Conservation (phyloP, 1,139 yeast genomes). For the Geotrichum carabidarum region DNA sequence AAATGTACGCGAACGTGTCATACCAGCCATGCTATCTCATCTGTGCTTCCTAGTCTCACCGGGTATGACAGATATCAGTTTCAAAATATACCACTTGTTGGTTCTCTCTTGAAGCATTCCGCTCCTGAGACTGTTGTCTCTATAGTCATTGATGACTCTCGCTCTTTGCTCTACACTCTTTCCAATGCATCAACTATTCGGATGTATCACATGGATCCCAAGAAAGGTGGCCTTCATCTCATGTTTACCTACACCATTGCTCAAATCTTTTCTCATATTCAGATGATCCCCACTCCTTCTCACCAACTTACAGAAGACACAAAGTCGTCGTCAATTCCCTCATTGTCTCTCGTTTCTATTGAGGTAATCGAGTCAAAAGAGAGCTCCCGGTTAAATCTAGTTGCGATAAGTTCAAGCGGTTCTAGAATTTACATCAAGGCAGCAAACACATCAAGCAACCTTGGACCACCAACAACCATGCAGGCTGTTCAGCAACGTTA, state of each 20-base stretch:
- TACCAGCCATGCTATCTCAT: constrained; percentile 28
- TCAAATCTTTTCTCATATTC: constrained; percentile 34
- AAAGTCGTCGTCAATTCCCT: constrained; percentile 5
- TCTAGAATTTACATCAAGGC: constrained; percentile 58
- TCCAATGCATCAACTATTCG: constrained; percentile 80
- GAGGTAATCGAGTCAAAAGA: constrained; percentile 41
- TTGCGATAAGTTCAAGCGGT: constrained; percentile 84
- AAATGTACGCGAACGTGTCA: constrained; percentile 75
- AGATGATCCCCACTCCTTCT: constrained; percentile 31
- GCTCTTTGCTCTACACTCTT: constrained; percentile 73
- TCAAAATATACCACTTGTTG: constrained; percentile 23
- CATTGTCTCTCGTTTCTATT: constrained; percentile 11
- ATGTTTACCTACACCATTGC: constrained; percentile 36
- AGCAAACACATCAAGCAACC: constrained; percentile 26
- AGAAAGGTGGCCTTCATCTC: constrained; percentile 38
- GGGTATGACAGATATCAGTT: constrained; percentile 14
- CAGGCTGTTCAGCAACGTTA: constrained; percentile 37
- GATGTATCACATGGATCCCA: constrained; percentile 55
- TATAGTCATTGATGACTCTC: constrained; percentile 66
- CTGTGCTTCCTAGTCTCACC: constrained; percentile 21
- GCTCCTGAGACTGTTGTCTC: constrained; percentile 57
- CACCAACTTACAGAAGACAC: constrained; percentile 11
- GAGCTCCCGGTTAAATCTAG: constrained; percentile 64
- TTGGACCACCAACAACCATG: constrained; percentile 34
- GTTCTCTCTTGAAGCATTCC: constrained; percentile 24